Evolutionary conservation across 2,329 filamentous ascomycete genomes (phyloP).

Genomic region (Arthrocladium fulminans): DNA sequence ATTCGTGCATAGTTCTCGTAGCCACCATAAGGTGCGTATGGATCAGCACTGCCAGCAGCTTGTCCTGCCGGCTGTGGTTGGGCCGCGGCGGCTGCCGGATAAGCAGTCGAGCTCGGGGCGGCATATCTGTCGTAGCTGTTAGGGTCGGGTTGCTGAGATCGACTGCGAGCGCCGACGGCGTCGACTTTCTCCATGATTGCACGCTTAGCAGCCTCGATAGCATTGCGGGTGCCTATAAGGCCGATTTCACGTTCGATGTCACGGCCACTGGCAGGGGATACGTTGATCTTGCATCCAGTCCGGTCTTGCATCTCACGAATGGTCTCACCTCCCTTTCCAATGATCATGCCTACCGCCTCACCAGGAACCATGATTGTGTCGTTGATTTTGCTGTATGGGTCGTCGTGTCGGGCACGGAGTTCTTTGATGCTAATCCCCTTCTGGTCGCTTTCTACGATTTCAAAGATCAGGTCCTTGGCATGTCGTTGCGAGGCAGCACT

Average conservation of each 20-base stretch:
- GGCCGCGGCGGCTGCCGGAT: conserved; percentile 24
- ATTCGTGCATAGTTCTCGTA: conserved; percentile 72
- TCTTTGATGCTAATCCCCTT: conserved; percentile 27
- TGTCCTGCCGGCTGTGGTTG: conserved; percentile 34
- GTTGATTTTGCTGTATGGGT: conserved; percentile 52
- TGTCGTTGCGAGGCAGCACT: conserved; percentile 62
- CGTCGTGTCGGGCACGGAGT: conserved; percentile 34
- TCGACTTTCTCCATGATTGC: conserved; percentile 90
- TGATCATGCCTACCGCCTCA: conserved; percentile 92
- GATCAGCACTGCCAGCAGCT: conserved; percentile 50
- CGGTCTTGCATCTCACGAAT: conserved; percentile 87
- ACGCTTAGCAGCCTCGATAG: conserved; percentile 70
- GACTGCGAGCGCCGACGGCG: conserved; percentile 52
- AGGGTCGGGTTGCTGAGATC: conserved; percentile 17
- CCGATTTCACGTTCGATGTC: conserved; percentile 81
- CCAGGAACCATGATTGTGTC: conserved; percentile 80
- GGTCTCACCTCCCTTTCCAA: conserved; percentile 86
- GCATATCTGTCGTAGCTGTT: conserved; percentile 26
- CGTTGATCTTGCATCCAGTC: conserved; percentile 91
- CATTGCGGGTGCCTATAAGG: conserved; percentile 66
- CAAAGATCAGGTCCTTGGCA: conserved; percentile 81
- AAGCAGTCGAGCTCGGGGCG: conserved; percentile 29
- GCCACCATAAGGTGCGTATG: conserved; percentile 73
- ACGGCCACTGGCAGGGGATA: conserved; percentile 68
- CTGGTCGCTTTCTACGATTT: conserved; percentile 82